Evolutionary conservation across 1,139 yeast species (phyloP), one percentile per base, ranked within the genome.

Genomic region (Kodamaea plutei): DNA sequence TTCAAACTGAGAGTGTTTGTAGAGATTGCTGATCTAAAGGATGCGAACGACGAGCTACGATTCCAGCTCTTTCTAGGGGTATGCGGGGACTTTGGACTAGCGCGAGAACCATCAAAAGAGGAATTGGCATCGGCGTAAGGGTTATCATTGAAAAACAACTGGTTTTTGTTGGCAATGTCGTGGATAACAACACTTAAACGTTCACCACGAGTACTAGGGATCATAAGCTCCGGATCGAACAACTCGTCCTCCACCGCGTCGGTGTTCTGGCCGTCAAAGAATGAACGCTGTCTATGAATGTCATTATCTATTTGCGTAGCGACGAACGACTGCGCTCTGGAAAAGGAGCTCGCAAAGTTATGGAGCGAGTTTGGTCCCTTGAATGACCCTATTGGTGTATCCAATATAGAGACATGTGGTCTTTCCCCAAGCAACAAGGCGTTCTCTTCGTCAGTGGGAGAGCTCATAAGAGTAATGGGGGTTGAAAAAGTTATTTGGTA

Each of bases 191-290:
- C 61, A 11, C 88, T 79, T 29, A 82, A 59, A 28, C 84, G 62
- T 41, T 79, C 74, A 15, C 93, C 93, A 33, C 74, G 54, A 15
- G 64, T 50, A 6, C 84, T 67, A 1, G 89, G 89, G 1, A 79
- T 76, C 67, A 81, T 60, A n/a, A 84, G 70, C 25, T 73, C 77
- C 1, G 85, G 85, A 48, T 82, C 89, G 42, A 73, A 75, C n/a
- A 76, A 56, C 48, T 79, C 87, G 44, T 79, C 85, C 18, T 62
- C 70, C 21, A 37, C 40, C 3, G 32, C 51, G 7, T 39, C 50
- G 11, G 41, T 50, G 17, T 38, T 43, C 4, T 34, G 39, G 10
- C 40, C 45, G 9, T 48, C 48, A 36, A 68, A 66, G 39, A 67
- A 68, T 0, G 73, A 65, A 34, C 74, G 47, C 33, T 61, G 61